Evolutionary conservation across 2,329 filamentous ascomycete genomes (phyloP).

Genomic region (Hymenoscyphus fructigenus): DNA sequence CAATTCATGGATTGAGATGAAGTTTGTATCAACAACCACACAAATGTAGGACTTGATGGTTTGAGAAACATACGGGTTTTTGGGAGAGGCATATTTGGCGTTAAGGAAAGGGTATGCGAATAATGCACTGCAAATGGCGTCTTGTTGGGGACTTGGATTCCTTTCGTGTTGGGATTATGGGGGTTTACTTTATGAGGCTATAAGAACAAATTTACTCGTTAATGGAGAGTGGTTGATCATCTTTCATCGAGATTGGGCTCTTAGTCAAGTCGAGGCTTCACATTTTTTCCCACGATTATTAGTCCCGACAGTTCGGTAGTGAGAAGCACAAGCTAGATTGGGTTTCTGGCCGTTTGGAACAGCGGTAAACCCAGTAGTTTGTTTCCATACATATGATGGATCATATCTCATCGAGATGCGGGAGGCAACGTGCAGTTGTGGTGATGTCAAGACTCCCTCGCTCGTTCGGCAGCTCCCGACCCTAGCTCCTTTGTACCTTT

Average conservation of each 20-base stretch:
- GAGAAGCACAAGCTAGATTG: neutral
- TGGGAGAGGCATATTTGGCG: slow-evolving; percentile 7
- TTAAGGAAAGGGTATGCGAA: slow-evolving; percentile 4
- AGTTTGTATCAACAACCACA: neutral
- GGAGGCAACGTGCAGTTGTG: too few relatives aligned
- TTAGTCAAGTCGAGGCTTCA: neutral
- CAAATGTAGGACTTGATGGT: neutral
- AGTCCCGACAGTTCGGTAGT: neutral
- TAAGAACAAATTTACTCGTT: neutral
- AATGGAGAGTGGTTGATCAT: neutral
- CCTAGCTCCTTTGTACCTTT: too few relatives aligned
- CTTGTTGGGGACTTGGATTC: neutral
- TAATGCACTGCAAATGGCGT: neutral
- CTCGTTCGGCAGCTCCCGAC: too few relatives aligned
- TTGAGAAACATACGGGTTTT: neutral
- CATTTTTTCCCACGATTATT: neutral
- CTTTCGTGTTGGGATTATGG: neutral
- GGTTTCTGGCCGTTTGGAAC: neutral
- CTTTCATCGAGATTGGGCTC: neutral
- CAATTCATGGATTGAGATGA: slow-evolving; percentile 9
- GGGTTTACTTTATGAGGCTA: neutral
- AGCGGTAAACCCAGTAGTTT: neutral
- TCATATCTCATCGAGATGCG: too few relatives aligned
- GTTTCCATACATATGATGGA: too few relatives aligned
- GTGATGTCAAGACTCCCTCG: too few relatives aligned